Conservation (phyloP, 805 yeast species). For the Starmerella ratchasimensis region DNA sequence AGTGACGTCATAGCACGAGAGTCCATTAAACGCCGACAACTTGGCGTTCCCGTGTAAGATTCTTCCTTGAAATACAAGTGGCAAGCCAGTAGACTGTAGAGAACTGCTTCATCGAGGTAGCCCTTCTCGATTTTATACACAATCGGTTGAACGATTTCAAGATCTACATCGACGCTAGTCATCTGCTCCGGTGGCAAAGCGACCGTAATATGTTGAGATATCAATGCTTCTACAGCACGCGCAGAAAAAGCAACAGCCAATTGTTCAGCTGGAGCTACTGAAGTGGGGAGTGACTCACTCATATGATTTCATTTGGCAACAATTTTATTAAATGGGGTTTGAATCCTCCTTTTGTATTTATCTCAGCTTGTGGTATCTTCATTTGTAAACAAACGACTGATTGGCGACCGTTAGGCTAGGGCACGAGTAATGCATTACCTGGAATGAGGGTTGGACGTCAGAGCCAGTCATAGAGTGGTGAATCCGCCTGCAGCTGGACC, state of each 20-base stretch:
- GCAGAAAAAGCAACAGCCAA: neutral
- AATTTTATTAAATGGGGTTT: too few species aligned
- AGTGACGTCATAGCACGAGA: neutral
- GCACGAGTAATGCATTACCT: too few species aligned
- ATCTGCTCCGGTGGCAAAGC: constrained; percentile 4
- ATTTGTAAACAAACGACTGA: too few species aligned
- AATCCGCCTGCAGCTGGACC: too few species aligned
- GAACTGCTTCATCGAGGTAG: neutral
- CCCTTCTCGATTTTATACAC: constrained; percentile 1
- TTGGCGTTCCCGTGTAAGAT: neutral
- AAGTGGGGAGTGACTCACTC: neutral
- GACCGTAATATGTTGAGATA: neutral
- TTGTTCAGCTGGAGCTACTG: neutral
- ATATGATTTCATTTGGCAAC: too few species aligned
- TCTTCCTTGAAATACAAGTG: neutral
- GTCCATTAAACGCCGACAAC: neutral
- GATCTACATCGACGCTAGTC: neutral
- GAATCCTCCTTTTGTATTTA: too few species aligned
- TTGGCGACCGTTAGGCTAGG: too few species aligned
- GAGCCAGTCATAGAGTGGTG: too few species aligned
- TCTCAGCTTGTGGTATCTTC: too few species aligned
- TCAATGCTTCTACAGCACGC: neutral
- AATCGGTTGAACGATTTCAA: neutral
- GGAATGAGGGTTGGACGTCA: too few species aligned
- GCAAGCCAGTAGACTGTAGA: neutral